Evolutionary conservation across 225 moss, liverwort and hornwort species (phyloP).

Genomic region (Anthoceros angustus): DNA sequence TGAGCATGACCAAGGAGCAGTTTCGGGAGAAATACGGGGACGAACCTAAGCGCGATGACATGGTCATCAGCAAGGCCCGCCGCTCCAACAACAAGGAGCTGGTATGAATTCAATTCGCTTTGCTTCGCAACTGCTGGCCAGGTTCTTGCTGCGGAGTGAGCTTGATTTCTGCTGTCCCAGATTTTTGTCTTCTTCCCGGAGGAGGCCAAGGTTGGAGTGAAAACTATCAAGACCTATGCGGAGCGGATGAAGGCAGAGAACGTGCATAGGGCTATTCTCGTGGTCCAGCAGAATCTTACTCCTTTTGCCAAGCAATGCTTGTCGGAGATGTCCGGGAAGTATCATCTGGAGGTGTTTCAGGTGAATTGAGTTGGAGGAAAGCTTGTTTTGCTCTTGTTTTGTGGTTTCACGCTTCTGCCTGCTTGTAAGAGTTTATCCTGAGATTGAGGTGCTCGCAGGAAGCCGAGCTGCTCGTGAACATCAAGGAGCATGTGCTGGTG

Average conservation of each 20-base stretch:
- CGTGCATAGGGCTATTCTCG: constrained; percentile 50
- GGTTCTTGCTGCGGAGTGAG: constrained; percentile 7
- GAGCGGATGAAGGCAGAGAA: constrained; percentile 57
- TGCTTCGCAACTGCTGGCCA: background rate
- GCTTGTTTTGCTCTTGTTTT: background rate
- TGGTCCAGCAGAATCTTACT: constrained; percentile 56
- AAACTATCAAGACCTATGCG: constrained; percentile 63
- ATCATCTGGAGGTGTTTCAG: constrained; percentile 64
- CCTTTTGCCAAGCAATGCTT: constrained; percentile 48
- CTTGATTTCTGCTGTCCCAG: constrained; percentile 13
- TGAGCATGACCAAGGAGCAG: constrained; percentile 27
- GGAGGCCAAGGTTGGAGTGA: constrained; percentile 56
- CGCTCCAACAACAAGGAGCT: constrained; percentile 42
- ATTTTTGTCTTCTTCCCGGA: constrained; percentile 63
- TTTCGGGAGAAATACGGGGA: constrained; percentile 53
- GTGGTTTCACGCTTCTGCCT: background rate
- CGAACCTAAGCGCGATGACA: constrained; percentile 45
- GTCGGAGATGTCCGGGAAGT: constrained; percentile 55
- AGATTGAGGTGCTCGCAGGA: constrained; percentile 21
- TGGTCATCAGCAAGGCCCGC: constrained; percentile 39
- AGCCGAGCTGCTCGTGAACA: constrained; percentile 58
- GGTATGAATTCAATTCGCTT: constrained; percentile 14
- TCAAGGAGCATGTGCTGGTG: constrained; percentile 51
- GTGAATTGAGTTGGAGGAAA: constrained; percentile 11
- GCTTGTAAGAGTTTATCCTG: background rate